Conservation (phyloP, 345 rosid genomes). For the Excoecaria cochinchinensis region DNA sequence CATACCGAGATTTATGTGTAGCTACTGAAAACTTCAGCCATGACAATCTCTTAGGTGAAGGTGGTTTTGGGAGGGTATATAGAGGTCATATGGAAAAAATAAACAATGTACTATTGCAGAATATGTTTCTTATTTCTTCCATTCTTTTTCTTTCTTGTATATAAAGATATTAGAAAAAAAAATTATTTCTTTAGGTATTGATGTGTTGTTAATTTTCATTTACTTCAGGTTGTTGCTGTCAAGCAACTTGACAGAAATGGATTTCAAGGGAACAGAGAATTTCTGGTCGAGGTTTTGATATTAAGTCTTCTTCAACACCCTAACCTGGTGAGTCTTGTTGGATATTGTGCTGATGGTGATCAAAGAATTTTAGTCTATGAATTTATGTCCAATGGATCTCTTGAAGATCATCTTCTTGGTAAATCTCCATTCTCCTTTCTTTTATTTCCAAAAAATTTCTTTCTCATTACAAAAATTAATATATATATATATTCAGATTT, state of each 20-base stretch:
- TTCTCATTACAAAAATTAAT: neutral
- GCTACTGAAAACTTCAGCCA: constrained; percentile 74
- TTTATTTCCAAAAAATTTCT: neutral
- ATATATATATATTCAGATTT: constrained; percentile 50
- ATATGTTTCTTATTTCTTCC: neutral
- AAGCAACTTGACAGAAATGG: constrained; percentile 87
- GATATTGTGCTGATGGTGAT: constrained; percentile 76
- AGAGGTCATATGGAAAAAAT: constrained; percentile 51
- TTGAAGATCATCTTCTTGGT: constrained; percentile 84
- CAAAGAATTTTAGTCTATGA: constrained; percentile 74
- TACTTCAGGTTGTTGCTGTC: constrained; percentile 56
- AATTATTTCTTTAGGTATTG: no score
- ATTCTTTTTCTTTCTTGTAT: neutral
- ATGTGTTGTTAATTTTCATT: neutral
- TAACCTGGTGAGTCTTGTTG: constrained; percentile 68
- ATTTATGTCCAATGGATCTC: constrained; percentile 64
- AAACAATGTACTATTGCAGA: constrained; percentile 41
- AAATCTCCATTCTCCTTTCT: constrained; percentile 2
- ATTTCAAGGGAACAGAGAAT: constrained; percentile 79
- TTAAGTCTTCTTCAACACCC: constrained; percentile 65
- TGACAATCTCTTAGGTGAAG: constrained; percentile 77
- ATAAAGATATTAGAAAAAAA: neutral
- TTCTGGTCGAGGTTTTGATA: constrained; percentile 74
- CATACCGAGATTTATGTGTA: constrained; percentile 54
- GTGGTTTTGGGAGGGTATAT: constrained; percentile 95